These are phyloP conservation scores for Ricinus communis DNA, from an alignment of 345 rosid species.

Conservation along the genomic window DNA sequence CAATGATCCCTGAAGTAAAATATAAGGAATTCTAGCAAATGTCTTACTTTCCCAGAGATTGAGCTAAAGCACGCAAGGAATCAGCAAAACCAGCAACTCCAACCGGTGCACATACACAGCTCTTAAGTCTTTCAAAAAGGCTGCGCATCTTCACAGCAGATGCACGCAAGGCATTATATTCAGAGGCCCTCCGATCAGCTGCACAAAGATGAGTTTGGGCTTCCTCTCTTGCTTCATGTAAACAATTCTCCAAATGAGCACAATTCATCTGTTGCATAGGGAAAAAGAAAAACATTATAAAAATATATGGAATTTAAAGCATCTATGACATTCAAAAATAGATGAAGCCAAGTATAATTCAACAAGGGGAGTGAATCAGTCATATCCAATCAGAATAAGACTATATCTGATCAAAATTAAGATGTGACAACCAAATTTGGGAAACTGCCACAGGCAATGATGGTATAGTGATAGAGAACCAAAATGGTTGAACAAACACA, in stretches of 20 bases:
- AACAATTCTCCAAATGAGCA: constrained; percentile 93
- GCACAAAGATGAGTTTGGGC: constrained; percentile 96
- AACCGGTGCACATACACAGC: constrained; percentile 59
- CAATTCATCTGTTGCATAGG: constrained; percentile 73
- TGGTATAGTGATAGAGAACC: not conserved
- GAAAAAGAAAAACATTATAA: not conserved
- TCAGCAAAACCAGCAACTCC: constrained; percentile 77
- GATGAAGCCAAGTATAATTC: not conserved
- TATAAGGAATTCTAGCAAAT: constrained; percentile 9
- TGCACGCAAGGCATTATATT: constrained; percentile 75
- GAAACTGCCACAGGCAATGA: not conserved
- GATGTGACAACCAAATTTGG: not conserved
- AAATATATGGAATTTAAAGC: not conserved
- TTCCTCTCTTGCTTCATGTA: constrained; percentile 99
- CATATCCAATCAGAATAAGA: not conserved
- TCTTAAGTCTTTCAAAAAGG: constrained; percentile 76
- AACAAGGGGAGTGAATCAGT: not conserved
- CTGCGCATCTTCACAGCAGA: constrained; percentile 84
- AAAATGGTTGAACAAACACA: too few species aligned
- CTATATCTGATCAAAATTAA: not conserved
- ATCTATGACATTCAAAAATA: not conserved
- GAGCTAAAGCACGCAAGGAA: constrained; percentile 73
- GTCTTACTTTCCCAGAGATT: constrained; percentile 86
- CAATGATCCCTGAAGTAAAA: not conserved
- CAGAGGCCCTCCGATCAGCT: constrained; percentile 85